phyloP scores from a whole-genome alignment of 257 asterid genomes.

The Solanum dulcamara region DNA sequence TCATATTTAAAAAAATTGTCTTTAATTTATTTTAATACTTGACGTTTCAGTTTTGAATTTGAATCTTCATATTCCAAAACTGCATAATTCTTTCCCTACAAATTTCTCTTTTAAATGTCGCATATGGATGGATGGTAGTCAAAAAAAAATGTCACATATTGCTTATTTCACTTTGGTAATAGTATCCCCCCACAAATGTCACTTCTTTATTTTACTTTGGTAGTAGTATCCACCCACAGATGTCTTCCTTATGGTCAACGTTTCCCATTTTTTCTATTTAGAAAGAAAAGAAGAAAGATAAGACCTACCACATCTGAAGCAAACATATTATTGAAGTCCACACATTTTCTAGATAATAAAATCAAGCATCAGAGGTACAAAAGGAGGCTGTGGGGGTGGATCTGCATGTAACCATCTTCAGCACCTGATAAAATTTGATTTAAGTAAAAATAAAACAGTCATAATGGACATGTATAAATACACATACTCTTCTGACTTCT shows the following conservation, averaged over 20 bases:
- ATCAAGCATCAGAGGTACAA: not conserved
- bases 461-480: conserved; percentile 20
- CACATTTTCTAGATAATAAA: not conserved
- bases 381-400: not conserved
- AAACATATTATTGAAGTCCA: not conserved
- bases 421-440: not conserved
- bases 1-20: no score
- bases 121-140: no score
- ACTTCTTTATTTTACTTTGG: no score
- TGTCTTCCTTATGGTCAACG: not conserved
- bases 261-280: not conserved
- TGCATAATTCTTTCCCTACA: no score
- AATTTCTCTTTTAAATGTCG: no score
- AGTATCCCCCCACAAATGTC: no score
- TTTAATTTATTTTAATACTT: no score
- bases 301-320: not conserved
- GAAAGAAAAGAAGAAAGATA: not conserved
- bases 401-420: not conserved
- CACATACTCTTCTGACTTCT: conserved; percentile 42
- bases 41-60: no score
- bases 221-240: not conserved
- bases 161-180: no score
- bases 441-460: not conserved
- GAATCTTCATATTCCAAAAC: no score
- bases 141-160: no score